These are phyloP conservation scores for Lichtheimia ramosa DNA, from an alignment of 371 early-diverging fungal genomes.

Conservation along the genomic window DNA sequence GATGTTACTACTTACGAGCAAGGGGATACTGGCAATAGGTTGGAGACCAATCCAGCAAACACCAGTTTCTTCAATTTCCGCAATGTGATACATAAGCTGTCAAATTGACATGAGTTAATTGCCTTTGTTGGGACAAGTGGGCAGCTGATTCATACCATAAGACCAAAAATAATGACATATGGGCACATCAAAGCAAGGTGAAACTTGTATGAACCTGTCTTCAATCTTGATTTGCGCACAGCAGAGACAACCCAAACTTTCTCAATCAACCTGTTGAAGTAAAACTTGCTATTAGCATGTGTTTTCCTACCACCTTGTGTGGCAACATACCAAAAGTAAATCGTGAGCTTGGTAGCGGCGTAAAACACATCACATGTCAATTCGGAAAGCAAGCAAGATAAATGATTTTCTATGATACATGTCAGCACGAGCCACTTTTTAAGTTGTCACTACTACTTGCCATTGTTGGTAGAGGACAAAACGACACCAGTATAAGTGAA, in stretches of 20 bases:
- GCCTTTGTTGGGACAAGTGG: background rate
- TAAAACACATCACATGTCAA: constrained; percentile 33
- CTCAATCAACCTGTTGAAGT: constrained; percentile 21
- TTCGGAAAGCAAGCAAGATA: constrained; percentile 28
- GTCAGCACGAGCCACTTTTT: background rate
- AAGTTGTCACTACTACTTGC: constrained; percentile 4
- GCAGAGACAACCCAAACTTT: constrained; percentile 42
- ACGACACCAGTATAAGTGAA: constrained; percentile 40
- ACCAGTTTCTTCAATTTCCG: constrained; percentile 33
- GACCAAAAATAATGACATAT: constrained; percentile 40
- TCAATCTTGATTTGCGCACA: constrained; percentile 29
- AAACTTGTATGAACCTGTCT: constrained; percentile 40
- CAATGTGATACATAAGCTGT: constrained; percentile 42
- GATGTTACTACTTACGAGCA: constrained; percentile 28
- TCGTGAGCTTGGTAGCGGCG: constrained; percentile 26
- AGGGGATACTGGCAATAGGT: constrained; percentile 43
- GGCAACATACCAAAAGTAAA: constrained; percentile 26
- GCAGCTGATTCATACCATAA: constrained; percentile 34
- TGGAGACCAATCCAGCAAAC: constrained; percentile 49
- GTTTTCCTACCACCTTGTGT: background rate
- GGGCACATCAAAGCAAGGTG: constrained; percentile 37
- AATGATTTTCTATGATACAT: constrained; percentile 19
- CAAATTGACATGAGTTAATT: constrained; percentile 15
- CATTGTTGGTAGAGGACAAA: constrained; percentile 46
- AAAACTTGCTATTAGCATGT: background rate